Percentiles rank a stretch among this genome's conserved stretches.
Evolutionary conservation across 2,329 filamentous ascomycete species (phyloP).

Genomic region (Trichoderma arundinaceum): DNA sequence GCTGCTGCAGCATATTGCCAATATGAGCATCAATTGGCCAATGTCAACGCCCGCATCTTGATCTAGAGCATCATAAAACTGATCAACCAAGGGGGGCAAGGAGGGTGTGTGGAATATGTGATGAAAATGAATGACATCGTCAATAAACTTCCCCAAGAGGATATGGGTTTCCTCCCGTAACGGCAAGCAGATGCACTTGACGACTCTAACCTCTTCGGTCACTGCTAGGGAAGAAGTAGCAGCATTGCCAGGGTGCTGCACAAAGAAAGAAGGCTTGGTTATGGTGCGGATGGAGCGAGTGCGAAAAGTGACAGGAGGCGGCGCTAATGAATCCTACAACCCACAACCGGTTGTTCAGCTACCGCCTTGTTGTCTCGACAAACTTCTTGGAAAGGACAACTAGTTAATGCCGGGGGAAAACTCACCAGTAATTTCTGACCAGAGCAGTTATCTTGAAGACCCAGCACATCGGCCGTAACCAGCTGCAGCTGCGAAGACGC

Average conservation of each 20-base stretch:
- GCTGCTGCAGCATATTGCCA: constrained; percentile 42
- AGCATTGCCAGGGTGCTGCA: constrained; percentile 37
- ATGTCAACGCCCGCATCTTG: constrained; percentile 35
- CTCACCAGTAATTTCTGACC: constrained; percentile 19
- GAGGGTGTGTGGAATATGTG: constrained; percentile 43
- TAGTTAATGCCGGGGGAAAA: background rate
- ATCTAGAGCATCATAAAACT: constrained; percentile 42
- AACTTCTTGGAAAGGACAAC: background rate
- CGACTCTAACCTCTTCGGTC: constrained; percentile 38
- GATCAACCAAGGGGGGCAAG: constrained; percentile 38
- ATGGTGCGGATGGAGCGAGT: constrained; percentile 37
- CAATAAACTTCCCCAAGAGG: constrained; percentile 42
- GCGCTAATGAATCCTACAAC: constrained; percentile 16
- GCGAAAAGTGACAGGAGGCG: background rate
- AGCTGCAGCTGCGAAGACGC: constrained; percentile 21
- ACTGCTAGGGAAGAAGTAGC: constrained; percentile 24
- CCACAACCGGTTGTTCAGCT: background rate
- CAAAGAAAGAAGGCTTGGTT: constrained; percentile 42
- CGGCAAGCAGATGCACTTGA: constrained; percentile 45
- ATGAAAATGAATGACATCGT: constrained; percentile 42
- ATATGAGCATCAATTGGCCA: constrained; percentile 40
- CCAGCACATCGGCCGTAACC: constrained; percentile 18
- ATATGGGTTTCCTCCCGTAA: constrained; percentile 40
- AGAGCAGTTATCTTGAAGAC: constrained; percentile 12
- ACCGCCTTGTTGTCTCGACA: background rate